Evolutionary conservation across 768 basidiomycete genomes (phyloP).

Genomic region (Podaxis carcinomalis): DNA sequence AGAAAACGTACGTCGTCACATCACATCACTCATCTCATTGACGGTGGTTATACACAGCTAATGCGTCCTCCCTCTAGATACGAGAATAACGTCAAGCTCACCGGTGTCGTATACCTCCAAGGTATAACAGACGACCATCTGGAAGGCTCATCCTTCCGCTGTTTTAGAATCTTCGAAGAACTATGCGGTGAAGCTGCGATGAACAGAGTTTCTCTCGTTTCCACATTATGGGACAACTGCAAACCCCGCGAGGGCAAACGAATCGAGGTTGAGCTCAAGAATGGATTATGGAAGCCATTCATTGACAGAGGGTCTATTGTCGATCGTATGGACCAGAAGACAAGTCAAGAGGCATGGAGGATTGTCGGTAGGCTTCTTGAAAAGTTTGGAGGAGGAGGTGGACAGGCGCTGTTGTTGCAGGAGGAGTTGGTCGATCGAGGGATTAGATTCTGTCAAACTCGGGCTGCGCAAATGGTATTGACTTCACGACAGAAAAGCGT

Average conservation of each 20-base stretch:
- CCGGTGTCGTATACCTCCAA: slow-evolving; percentile 12
- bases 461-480: too few species aligned
- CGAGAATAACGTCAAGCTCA: background rate
- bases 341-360: too few species aligned
- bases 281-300: slow-evolving; percentile 44
- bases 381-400: too few species aligned
- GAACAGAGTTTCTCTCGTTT: slow-evolving; percentile 26
- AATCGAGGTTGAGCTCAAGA: slow-evolving; percentile 20
- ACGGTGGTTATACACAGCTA: background rate
- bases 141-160: slow-evolving; percentile 8
- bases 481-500: too few species aligned
- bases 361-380: too few species aligned
- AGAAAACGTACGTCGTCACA: slow-evolving; percentile 10
- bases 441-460: too few species aligned
- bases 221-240: slow-evolving; percentile 35
- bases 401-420: too few species aligned
- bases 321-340: background rate
- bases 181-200: slow-evolving; percentile 22
- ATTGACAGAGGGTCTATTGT: slow-evolving; percentile 35
- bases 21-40: too few species aligned
- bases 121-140: slow-evolving; percentile 10
- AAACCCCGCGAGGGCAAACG: slow-evolving; percentile 18
- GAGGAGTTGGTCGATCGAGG: too few species aligned
- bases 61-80: background rate
- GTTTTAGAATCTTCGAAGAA: slow-evolving; percentile 29